Base-by-base conservation (phyloP, 805 yeast genomes). In the Barnettozyma siamensis region DNA sequence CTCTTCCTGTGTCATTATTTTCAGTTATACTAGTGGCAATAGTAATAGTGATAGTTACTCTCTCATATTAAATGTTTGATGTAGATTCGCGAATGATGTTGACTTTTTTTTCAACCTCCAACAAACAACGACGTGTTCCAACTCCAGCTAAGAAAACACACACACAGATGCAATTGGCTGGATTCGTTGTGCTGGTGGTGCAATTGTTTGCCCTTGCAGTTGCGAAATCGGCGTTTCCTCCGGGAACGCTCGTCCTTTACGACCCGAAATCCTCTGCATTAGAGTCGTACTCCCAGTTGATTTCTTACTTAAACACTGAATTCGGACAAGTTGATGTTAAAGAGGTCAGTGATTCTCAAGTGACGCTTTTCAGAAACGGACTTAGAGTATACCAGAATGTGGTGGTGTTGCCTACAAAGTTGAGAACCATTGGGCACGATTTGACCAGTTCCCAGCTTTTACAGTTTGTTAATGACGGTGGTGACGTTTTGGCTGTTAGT, bases 401-500 rank as follows among this genome's bases (percentile, higher is more conserved):
- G 40, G 55, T 85, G 21, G 43, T 84, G 16, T 67, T 81, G 36
- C 88, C 91, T 13, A 64, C 76, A 6, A 71, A 76, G 46, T 65
- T 73, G 33, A 78, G 72, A 50, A 59, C 58, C 19, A 47, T 73
- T 3, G 63, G 66, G 15, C 54, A 54, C 33, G 59, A 60, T 19
- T 58, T 83, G 24, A 59, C 70, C 13, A 68, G 75, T 11, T 59
- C 65, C n/a, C 60, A 65, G 8, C 62, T 93, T 45, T 58, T 87
- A 33, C 67, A 76, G 31, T 87, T 80, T 54, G 67, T 80, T 49
- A 60, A 61, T 47, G 70, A 66, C 12, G 87, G 91, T 35, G 96
- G 96, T 46, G 84, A 88, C 58, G 59, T 93, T 8, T 54, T 93
- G 15, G 75, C 80, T 12, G 67, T 87, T 12, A 73, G 83, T 0